Percentiles rank a stretch among this genome's conserved stretches.
Conservation (phyloP, 306 rosid species). For the Glycine tomentella region DNA sequence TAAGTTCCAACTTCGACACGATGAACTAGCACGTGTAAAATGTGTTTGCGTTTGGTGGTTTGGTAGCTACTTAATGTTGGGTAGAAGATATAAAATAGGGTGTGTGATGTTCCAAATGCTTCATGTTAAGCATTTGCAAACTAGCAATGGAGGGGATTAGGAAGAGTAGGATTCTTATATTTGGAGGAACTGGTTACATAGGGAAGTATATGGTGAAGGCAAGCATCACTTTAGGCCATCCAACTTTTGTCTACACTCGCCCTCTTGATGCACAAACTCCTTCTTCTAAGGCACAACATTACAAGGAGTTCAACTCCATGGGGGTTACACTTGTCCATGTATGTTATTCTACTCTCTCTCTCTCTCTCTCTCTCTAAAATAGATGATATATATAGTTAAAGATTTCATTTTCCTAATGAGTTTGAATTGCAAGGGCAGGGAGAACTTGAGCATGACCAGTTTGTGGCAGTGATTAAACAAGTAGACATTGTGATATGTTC, state of each 20-base stretch:
- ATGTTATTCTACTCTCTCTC: not conserved
- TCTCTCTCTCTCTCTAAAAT: not conserved
- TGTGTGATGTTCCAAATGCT: no score
- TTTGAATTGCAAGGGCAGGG: slow-evolving; percentile 34
- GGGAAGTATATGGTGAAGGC: slow-evolving; percentile 58
- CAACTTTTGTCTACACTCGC: slow-evolving; percentile 53
- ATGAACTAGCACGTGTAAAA: no score
- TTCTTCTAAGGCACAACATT: slow-evolving; percentile 38
- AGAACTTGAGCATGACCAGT: slow-evolving; percentile 47
- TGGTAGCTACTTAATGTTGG: no score
- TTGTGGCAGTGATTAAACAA: slow-evolving; percentile 33
- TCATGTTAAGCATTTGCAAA: no score
- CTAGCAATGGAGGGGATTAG: slow-evolving; percentile 24
- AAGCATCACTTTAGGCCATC: slow-evolving; percentile 51
- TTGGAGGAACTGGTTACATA: slow-evolving; percentile 64
- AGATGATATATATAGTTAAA: not conserved
- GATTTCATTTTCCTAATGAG: not conserved
- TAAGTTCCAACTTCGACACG: no score
- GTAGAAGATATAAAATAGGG: no score
- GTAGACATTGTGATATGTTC: slow-evolving; percentile 52
- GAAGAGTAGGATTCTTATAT: slow-evolving; percentile 43
- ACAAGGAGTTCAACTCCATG: slow-evolving; percentile 41
- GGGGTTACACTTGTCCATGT: slow-evolving; percentile 50
- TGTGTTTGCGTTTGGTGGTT: no score
- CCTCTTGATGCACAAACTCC: slow-evolving; percentile 16